Conservation (phyloP, 2,329 filamentous ascomycete species). For the Pseudogymnoascus sp. region DNA sequence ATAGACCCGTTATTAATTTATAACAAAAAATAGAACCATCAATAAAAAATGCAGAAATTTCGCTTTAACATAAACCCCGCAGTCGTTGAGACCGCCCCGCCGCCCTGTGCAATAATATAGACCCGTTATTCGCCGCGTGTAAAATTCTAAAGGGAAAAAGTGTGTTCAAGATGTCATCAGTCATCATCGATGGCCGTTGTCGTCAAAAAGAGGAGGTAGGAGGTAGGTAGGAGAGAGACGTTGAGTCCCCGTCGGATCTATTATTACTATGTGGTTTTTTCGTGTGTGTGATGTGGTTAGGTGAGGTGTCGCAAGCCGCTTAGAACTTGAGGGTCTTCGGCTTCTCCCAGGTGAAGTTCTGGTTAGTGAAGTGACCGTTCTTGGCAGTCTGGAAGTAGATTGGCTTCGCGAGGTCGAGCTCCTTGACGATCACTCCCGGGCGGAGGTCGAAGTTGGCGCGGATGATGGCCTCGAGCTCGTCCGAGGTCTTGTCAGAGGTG, state of each 20-base stretch:
- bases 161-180: constrained; percentile 7
- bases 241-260: constrained; percentile 24
- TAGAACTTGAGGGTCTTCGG: constrained; percentile 92
- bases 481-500: constrained; percentile 79
- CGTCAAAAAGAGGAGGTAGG: not conserved
- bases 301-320: constrained; percentile 27
- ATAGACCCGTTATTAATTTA: no score
- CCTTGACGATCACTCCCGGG: constrained; percentile 96
- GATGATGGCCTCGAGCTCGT: constrained; percentile 94
- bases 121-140: constrained; percentile 26
- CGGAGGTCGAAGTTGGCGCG: constrained; percentile 94
- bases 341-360: constrained; percentile 96
- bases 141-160: constrained; percentile 20
- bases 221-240: constrained; percentile 19
- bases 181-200: constrained; percentile 3
- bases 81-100: constrained; percentile 29
- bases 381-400: constrained; percentile 99
- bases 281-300: constrained; percentile 4
- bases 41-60: constrained; percentile 4
- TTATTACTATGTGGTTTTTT: constrained; percentile 15
- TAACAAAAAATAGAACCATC: not conserved
- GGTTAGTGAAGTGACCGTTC: constrained; percentile 99
- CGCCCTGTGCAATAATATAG: constrained; percentile 21
- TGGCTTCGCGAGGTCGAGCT: constrained; percentile 88
- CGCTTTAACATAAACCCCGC: constrained; percentile 17